A percentile compares a stretch with the other conserved stretches of the same genome.
Conservation (phyloP, 1,284 basidiomycete genomes). For the Thelephora terrestris region DNA sequence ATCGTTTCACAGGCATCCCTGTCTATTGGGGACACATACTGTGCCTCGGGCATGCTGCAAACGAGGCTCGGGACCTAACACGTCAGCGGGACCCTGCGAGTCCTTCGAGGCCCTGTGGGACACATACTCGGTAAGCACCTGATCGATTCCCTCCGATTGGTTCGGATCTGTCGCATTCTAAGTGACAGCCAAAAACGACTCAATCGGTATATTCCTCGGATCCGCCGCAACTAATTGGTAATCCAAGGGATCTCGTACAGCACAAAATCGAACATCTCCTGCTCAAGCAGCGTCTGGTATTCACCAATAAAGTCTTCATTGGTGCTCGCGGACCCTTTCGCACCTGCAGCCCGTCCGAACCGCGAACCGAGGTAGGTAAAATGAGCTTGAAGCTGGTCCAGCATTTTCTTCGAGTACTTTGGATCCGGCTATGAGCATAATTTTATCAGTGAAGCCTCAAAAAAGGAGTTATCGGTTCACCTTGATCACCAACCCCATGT, state of each 20-base stretch:
- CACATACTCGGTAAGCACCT: no score
- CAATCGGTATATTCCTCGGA: no score
- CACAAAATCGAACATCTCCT: slow-evolving; percentile 92
- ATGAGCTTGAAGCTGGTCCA: slow-evolving; percentile 66
- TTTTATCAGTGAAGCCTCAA: not conserved
- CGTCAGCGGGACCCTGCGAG: not conserved
- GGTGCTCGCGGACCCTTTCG: slow-evolving; percentile 26
- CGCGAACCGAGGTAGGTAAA: slow-evolving; percentile 74
- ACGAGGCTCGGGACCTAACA: not conserved
- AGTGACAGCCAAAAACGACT: no score
- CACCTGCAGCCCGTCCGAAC: slow-evolving; percentile 38
- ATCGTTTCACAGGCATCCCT: slow-evolving; percentile 18
- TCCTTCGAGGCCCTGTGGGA: not conserved
- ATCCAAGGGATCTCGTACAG: slow-evolving; percentile 84
- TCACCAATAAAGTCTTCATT: slow-evolving; percentile 75
- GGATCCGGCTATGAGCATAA: slow-evolving; percentile 62
- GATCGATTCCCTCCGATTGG: no score
- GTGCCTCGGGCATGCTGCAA: not conserved
- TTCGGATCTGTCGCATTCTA: no score
- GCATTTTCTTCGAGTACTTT: slow-evolving; percentile 74
- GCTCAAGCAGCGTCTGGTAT: slow-evolving; percentile 85
- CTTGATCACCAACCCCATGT: slow-evolving; percentile 75
- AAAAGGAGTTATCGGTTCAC: slow-evolving; percentile 29
- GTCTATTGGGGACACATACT: slow-evolving; percentile 4
- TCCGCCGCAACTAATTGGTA: not conserved